Conservation (phyloP, 2,329 filamentous ascomycete genomes). For the Magnaporthiopsis poae region DNA sequence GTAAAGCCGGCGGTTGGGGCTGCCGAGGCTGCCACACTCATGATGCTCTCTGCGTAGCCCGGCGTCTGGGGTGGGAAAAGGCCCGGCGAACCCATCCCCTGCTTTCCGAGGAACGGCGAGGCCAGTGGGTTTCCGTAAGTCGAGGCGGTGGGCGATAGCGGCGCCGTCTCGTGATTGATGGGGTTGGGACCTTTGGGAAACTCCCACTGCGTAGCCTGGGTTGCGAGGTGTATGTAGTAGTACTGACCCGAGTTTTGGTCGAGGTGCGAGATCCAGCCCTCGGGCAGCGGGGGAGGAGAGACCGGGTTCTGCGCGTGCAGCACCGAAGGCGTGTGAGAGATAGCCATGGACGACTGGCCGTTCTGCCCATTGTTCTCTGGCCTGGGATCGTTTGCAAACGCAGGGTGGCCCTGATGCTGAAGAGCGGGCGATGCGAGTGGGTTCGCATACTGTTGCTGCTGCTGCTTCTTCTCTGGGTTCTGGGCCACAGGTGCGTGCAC, state of each 20-base stretch:
- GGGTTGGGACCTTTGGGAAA: conserved; percentile 94
- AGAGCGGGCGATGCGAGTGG: conserved; percentile 36
- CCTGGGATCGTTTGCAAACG: conserved; percentile 76
- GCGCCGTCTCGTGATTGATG: conserved; percentile 69
- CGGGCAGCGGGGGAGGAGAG: conserved; percentile 84
- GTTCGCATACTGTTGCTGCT: conserved; percentile 19
- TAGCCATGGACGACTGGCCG: conserved; percentile 35
- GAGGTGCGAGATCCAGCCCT: conserved; percentile 95
- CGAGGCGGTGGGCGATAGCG: conserved; percentile 71
- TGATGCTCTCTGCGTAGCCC: conserved; percentile 74
- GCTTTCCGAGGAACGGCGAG: conserved; percentile 58
- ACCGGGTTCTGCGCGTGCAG: conserved; percentile 47
- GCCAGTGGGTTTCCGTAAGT: conserved; percentile 65
- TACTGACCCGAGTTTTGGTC: conserved; percentile 95
- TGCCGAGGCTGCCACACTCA: conserved; percentile 65
- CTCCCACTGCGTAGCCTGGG: conserved; percentile 96
- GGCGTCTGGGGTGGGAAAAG: conserved; percentile 75
- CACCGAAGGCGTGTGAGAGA: conserved; percentile 36
- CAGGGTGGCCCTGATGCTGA: conserved; percentile 64
- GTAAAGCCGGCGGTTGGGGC: conserved; percentile 74
- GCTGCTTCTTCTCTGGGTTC: conserved; percentile 11
- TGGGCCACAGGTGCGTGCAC: conserved; percentile 3
- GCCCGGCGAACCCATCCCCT: conserved; percentile 61
- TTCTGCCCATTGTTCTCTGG: conserved; percentile 33
- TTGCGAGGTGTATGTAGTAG: conserved; percentile 94